phyloP scores from a whole-genome alignment of 2,329 filamentous ascomycete genomes.

The Fusarium decemcellulare region DNA sequence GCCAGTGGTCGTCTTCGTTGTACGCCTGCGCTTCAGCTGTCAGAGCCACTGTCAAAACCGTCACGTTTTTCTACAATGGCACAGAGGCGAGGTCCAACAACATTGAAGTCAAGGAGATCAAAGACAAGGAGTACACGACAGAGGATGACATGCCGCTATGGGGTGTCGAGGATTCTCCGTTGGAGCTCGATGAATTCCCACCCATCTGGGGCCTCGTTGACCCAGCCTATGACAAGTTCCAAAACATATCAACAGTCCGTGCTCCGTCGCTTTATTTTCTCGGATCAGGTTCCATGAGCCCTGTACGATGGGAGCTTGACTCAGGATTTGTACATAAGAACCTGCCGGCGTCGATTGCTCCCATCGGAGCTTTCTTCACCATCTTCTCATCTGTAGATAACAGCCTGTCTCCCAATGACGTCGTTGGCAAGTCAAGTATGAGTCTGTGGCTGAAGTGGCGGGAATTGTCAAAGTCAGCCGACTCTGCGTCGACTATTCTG shows the following conservation, averaged over 20 bases:
- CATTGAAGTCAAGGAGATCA: constrained; percentile 52
- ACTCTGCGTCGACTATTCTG: constrained; percentile 5
- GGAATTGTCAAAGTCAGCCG: constrained; percentile 6
- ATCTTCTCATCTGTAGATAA: background rate
- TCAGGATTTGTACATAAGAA: background rate
- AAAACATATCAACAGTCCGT: constrained; percentile 20
- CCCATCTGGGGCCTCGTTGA: constrained; percentile 35
- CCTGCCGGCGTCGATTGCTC: constrained; percentile 10
- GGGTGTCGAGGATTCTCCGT: constrained; percentile 47
- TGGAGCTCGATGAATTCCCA: constrained; percentile 6
- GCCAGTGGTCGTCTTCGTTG: constrained; percentile 57
- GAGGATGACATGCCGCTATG: constrained; percentile 50
- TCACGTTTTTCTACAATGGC: constrained; percentile 58
- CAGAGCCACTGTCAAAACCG: constrained; percentile 60
- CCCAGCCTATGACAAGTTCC: constrained; percentile 21
- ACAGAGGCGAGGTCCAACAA: constrained; percentile 50
- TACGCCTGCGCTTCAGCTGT: constrained; percentile 59
- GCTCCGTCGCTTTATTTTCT: constrained; percentile 22
- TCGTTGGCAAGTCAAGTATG: constrained; percentile 7
- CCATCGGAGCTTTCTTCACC: constrained; percentile 3
- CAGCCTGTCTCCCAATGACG: background rate
- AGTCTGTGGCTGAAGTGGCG: constrained; percentile 21
- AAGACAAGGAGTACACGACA: constrained; percentile 52
- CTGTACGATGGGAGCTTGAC: background rate
- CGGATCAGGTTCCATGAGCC: background rate